Conservation (phyloP, 768 basidiomycete species). For the Suillus sp. region DNA sequence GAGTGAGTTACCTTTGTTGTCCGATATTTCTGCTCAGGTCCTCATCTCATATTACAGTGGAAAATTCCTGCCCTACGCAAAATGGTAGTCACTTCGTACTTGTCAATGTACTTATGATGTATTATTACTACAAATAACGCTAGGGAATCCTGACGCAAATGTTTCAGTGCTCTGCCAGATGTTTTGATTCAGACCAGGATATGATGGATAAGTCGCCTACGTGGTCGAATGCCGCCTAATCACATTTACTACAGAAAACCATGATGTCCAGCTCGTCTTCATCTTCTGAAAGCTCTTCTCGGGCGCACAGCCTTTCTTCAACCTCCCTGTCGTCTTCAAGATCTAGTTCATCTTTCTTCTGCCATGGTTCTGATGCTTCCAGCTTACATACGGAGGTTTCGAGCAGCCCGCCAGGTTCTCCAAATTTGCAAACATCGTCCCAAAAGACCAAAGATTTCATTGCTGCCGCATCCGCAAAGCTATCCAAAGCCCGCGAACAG, state of each 20-base stretch:
- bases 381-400: slow-evolving; percentile 20
- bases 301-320: not conserved
- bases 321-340: not conserved
- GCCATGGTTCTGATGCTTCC: slow-evolving; percentile 18
- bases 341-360: slow-evolving; percentile 19
- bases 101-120: slow-evolving; percentile 10
- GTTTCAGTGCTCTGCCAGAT: slow-evolving; percentile 8
- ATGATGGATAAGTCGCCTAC: not conserved
- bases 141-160: slow-evolving; percentile 10
- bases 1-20: slow-evolving; percentile 52
- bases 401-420: slow-evolving; percentile 24
- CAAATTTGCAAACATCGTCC: slow-evolving; percentile 9
- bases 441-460: slow-evolving; percentile 17
- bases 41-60: slow-evolving; percentile 47
- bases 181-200: slow-evolving; percentile 21
- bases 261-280: not conserved
- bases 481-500: slow-evolving; percentile 11
- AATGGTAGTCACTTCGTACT: slow-evolving; percentile 49
- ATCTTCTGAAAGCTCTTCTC: not conserved
- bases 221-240: not conserved
- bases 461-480: slow-evolving; percentile 17
- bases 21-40: slow-evolving; percentile 9
- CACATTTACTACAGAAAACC: not conserved
- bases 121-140: not conserved
- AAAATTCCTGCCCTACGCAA: slow-evolving; percentile 75